Evolutionary conservation across 805 yeast genomes (phyloP).

Genomic region (Metschnikowia borealis): DNA sequence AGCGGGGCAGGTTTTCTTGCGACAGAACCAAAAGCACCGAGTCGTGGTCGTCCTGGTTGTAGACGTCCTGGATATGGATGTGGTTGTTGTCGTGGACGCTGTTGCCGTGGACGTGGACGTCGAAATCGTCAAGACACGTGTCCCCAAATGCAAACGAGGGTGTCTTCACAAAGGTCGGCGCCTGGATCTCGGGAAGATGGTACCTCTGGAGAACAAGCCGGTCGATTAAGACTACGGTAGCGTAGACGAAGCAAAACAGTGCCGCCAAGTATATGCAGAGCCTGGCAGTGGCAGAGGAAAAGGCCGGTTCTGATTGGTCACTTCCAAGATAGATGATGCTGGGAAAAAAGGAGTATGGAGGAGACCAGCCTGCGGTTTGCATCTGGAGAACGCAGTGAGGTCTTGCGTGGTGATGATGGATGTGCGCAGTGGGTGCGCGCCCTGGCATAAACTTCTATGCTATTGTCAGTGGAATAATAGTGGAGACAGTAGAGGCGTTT

Average conservation of each 20-base stretch:
- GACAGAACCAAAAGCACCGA: conserved; percentile 1
- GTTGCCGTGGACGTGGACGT: too few species aligned
- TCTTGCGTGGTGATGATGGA: background rate
- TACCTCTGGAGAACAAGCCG: background rate
- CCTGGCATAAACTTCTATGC: background rate
- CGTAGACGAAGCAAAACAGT: background rate
- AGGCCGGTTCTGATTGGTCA: too few species aligned
- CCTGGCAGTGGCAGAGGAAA: background rate
- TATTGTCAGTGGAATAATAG: too few species aligned
- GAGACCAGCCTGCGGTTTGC: background rate
- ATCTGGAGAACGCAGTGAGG: background rate
- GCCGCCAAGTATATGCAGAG: background rate
- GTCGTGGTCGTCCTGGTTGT: background rate
- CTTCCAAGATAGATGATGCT: background rate
- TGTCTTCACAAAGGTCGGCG: background rate
- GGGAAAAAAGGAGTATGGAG: background rate
- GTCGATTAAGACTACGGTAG: background rate
- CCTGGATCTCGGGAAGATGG: background rate
- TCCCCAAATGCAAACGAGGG: background rate
- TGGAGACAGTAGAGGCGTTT: too few species aligned
- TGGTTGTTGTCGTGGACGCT: too few species aligned
- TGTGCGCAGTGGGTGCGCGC: background rate
- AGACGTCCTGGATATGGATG: too few species aligned
- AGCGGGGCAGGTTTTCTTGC: background rate
- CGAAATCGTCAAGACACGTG: background rate